Evolutionary conservation across 2,329 filamentous ascomycete genomes (phyloP), one percentile per base, ranked within the genome.

Genomic region (Drechslerella dactyloides): DNA sequence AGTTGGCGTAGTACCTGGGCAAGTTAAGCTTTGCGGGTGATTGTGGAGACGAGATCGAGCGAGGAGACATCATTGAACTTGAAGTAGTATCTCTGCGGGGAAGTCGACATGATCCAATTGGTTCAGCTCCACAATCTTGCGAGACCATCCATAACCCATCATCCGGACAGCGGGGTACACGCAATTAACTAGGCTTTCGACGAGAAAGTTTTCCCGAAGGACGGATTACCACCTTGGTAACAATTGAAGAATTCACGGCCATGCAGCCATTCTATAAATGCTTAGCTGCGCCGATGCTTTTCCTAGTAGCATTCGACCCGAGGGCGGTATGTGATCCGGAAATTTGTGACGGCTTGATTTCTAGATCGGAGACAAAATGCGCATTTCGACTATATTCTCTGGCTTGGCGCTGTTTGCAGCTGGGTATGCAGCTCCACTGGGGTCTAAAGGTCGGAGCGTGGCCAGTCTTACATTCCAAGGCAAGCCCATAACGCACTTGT

Each of bases 401-500:
- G 42, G 50, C 27, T 15, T 61, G 13, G 27, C 37, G 37, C 51
- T 68, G 8, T 33, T 60, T 7, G 23, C 50, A 1, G 42, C 63
- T 11, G 37, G 50, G 7, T 55, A 40, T 27, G 63, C 63, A 21
- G 56, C 42, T 8, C 63, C 56, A 1, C 35, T 68, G 11, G 37
- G 5, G 2, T 15, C n/a, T 3, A 56, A 68, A 2, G 52, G 48
- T 10, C 42, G 63, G 37, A 17, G n/a, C 15, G 37, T 15, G 15
- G 13, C 27, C 23, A 37, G 46, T 7, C 24, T 68, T 7, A 61
- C 42, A 11, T 68, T 68, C 33, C 52, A 68, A 42, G 63, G 63
- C 4, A 68, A 68, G 17, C 15, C 54, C 8, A 68, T 68, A 6
- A 60, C 55, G n/a, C 63, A 68, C 52, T 68, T 68, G 63, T 68